Base-by-base conservation (phyloP, 306 rosid genomes). In the Vicia villosa region DNA sequence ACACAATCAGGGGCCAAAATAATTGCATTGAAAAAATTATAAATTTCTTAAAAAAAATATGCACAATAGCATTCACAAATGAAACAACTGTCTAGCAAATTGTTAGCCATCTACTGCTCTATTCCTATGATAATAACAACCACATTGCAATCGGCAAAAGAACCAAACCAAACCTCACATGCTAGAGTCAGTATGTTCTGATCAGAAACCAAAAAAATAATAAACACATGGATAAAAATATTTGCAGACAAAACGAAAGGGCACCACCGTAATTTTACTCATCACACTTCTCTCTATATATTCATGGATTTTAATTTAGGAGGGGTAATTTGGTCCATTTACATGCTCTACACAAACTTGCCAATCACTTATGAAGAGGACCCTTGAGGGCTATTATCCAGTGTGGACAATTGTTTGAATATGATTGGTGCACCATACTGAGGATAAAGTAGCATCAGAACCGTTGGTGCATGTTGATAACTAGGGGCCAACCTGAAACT, bases 391-490 rank as follows among this genome's bases (percentile, higher is more conserved):
- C 24, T 55, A n/a, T 13, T 3, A 22, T 17, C 45, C 28, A 24
- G 0, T 37, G 28, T 57, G 11, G 87, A 68, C 42, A 85, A 40
- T 13, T 52, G 85, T 62, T 76, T 78, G 75, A 95, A 87, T 21
- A 87, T 68, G 74, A 95, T 69, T 38, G 99, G 99, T 0, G 97
- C 99, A 7, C 99, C 99, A 49, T 95, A 64, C 63, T 95, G 99
- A 11, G 99, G 99, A 72, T 95, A 82, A 17, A 95, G 97, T 24
- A 91, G 81, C 97, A 95, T 95, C 73, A 87, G 85, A 52, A 95
- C 99, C 63, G 99, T 87, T 28, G 99, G 99, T 13, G 96, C 99
- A 15, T 95, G 99, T 37, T 84, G 95, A 79, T 95, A 95, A 64
- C 79, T 80, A 4, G 97, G 96, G 76, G 97, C 88, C 81, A 95